Evolutionary conservation across 2,329 filamentous ascomycete species (phyloP), one percentile per base, ranked within the genome.

Genomic region (Xylariaceae sp.): DNA sequence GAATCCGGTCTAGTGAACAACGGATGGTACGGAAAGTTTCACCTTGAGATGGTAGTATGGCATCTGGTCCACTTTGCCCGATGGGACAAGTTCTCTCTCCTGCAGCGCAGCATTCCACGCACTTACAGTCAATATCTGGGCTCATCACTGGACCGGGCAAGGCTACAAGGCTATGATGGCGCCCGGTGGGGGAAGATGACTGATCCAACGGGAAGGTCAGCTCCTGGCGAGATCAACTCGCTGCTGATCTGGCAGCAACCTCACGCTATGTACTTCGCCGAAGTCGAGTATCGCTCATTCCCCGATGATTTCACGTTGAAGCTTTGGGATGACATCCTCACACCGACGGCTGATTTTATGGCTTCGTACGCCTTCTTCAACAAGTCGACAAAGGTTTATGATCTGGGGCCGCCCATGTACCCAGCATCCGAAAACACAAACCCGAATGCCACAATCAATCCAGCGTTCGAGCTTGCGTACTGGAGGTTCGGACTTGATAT

Each of bases 211-310:
- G 70, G 72, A 17, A 59, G 68, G 9, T 70, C 65, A 29, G 69
- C 72, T 2, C 73, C 75, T 1, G 75, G 75, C 2, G 68, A 74
- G 41, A 77, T 78, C 48, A 79, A 79, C 49, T 68, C 65, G 8
- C 56, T 79, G 2, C 56, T 80, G 3, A 70, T 77, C 36, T 79
- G 75, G 75, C 75, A 79, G 44, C 75, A 77, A 44, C 73, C 72
- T 6, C 75, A 79, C 47, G 62, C 68, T 0, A 70, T 77, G 61
- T 74, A 72, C 46, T 73, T 77, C 44, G 75, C 74, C 0, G 72
- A 76, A 49, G 53, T 68, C 13, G 68, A 74, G 45, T 76, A 69
- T 45, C 60, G 68, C 15, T 59, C 59, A 1, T 64, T 58, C 33
- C 63, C 67, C 0, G 60, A 54, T 6, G 33, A 52, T 3, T 49